Base-by-base conservation (phyloP, 2,329 filamentous ascomycete genomes). In the Fonsecaea pugnacius region DNA sequence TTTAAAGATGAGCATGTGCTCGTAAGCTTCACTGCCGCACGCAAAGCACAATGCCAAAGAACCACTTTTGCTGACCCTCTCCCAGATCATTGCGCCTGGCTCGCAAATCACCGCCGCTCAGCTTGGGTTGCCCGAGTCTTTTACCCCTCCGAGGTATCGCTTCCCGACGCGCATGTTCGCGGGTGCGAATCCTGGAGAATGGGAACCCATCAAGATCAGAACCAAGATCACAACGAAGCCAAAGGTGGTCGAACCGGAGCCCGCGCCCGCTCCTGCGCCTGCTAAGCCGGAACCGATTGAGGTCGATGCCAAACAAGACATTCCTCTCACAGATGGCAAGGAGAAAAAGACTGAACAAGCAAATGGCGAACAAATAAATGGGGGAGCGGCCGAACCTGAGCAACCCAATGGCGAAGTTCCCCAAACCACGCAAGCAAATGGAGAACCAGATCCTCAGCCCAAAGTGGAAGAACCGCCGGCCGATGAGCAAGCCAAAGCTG, bases 111-210 rank as follows among this genome's bases (percentile, higher is more conserved):
- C 92, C 64, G 87, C 96, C 80, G 93, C 92, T 70, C 92, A 96
- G 84, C 85, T 96, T 46, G 93, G 93, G 58, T 89, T 95, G 72
- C 89, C 88, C 72, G 93, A 97, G 81, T 88, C 87, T n/a, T 89
- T 98, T 77, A 96, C 93, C 38, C 93, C 92, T 50, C 92, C 95
- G n/a, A 85, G 88, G 67, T 86, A 91, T 76, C 91, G 92, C 70
- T 86, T 98, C 70, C 88, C 91, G 35, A 97, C 94, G 78, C 90
- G 95, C 80, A 96, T 99, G 92, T 99, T 98, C 72, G 84, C 84
- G 1, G 87, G 83, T 59, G 87, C 88, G 70, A 92, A 96, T 74
- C 84, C 85, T 60, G 91, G 91, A 64, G 88, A 90, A 74, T 92
- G 87, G 74, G 90, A 94, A 73, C 92, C 94, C 1, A 90, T 92